phyloP scores from a whole-genome alignment of 768 basidiomycete genomes.

The Candolleomyces efflorescens region DNA sequence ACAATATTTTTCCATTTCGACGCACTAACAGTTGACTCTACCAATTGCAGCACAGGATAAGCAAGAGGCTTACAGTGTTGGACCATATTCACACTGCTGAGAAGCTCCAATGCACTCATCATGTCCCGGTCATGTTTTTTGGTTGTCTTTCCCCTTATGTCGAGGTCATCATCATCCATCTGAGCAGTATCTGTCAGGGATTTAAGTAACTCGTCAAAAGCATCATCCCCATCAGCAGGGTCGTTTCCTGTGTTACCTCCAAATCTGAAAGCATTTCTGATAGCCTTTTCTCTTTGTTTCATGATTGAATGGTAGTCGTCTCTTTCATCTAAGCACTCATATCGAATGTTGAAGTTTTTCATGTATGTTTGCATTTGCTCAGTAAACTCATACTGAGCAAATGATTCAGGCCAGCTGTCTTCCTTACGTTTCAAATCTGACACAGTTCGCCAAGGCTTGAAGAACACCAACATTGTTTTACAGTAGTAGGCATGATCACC shows the following conservation, averaged over 20 bases:
- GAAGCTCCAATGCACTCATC: too few relatives aligned
- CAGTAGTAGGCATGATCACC: constrained; percentile 28
- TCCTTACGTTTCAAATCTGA: constrained; percentile 14
- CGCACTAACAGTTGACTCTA: too few relatives aligned
- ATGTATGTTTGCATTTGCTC: constrained; percentile 15
- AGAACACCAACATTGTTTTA: constrained; percentile 25
- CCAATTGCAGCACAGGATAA: too few relatives aligned
- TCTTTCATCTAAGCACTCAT: constrained; percentile 31
- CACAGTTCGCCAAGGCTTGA: constrained; percentile 23
- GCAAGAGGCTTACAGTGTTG: too few relatives aligned
- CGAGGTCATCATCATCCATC: too few relatives aligned
- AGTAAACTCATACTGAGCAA: constrained; percentile 15
- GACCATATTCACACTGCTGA: too few relatives aligned
- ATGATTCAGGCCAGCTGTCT: constrained; percentile 20
- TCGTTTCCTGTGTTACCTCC: too few relatives aligned
- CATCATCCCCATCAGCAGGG: background rate
- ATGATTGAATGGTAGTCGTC: constrained; percentile 25
- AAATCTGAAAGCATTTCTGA: background rate
- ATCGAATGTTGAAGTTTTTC: constrained; percentile 25
- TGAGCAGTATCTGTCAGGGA: too few relatives aligned
- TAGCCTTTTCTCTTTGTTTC: background rate
- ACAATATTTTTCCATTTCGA: too few relatives aligned
- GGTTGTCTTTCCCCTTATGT: too few relatives aligned
- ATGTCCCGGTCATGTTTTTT: too few relatives aligned
- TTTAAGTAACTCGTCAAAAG: too few relatives aligned